These are phyloP conservation scores for Phytopythium aichiense DNA, from an alignment of 352 stramenopile species.

Conservation along the genomic window DNA sequence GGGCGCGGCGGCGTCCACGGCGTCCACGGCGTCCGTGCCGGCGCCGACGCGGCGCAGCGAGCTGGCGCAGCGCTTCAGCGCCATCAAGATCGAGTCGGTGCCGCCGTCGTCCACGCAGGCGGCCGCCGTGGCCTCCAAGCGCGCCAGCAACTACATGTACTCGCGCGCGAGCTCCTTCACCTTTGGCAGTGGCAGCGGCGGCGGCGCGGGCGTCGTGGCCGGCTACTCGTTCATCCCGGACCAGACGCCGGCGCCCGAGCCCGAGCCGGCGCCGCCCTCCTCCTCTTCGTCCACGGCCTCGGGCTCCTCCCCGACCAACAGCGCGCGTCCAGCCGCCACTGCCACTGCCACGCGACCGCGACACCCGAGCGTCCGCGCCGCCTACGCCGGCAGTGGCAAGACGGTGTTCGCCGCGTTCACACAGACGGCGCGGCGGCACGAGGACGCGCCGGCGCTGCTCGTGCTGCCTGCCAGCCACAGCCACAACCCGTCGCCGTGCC, in stretches of 20 bases:
- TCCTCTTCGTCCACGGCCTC: not conserved
- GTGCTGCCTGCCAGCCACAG: not conserved
- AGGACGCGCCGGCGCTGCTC: slow-evolving; percentile 19
- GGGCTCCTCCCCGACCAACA: not conserved
- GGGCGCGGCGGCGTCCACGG: not conserved
- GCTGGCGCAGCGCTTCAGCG: slow-evolving; percentile 12
- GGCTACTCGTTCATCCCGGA: slow-evolving; percentile 7
- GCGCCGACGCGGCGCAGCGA: not conserved
- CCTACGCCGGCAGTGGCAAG: not conserved
- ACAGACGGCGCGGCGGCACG: slow-evolving; percentile 19
- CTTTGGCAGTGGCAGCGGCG: not conserved
- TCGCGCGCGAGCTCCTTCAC: slow-evolving; percentile 20
- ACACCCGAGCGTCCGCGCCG: not conserved
- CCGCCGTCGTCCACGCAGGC: slow-evolving; percentile 3
- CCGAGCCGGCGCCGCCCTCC: not conserved
- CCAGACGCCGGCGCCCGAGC: not conserved
- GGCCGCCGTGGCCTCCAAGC: not conserved
- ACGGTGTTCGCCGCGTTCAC: slow-evolving; percentile 27
- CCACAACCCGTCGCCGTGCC: not conserved
- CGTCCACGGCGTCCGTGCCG: not conserved
- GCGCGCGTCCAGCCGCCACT: not conserved
- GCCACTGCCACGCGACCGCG: too few relatives aligned
- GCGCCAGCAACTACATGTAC: slow-evolving; percentile 32
- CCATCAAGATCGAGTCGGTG: slow-evolving; percentile 29
- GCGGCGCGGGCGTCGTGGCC: not conserved